Conservation (phyloP, 768 basidiomycete species). For the Leccinum uliginosum region DNA sequence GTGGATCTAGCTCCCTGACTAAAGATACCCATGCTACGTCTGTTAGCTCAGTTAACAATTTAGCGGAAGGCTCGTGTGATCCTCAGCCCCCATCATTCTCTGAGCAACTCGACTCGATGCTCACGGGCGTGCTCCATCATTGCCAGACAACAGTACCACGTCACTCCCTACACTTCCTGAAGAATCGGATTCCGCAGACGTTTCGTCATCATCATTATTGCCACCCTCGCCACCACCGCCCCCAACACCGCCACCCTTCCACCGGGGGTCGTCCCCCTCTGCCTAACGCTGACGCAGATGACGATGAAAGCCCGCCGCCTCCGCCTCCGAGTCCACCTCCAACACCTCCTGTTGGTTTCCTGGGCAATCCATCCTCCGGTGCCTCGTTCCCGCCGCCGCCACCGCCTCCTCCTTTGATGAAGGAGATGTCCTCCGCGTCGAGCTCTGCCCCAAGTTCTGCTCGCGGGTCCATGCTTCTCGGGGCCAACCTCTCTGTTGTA, state of each 20-base stretch:
- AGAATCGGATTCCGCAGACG: conserved; percentile 27
- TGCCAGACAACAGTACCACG: conserved; percentile 35
- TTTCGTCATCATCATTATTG: conserved; percentile 25
- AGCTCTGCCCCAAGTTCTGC: conserved; percentile 43
- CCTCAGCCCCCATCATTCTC: conserved; percentile 47
- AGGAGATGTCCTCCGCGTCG: conserved; percentile 30
- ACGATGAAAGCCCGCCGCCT: conserved; percentile 24
- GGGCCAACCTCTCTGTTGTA: conserved; percentile 50
- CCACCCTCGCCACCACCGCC: conserved; percentile 16
- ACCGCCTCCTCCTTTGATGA: conserved; percentile 29
- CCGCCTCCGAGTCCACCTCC: conserved; percentile 29
- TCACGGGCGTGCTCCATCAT: conserved; percentile 41
- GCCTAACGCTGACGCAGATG: conserved; percentile 14
- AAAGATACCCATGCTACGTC: conserved; percentile 58
- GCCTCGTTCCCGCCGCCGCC: conserved; percentile 8
- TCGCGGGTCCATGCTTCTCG: conserved; percentile 57
- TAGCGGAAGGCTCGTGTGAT: conserved; percentile 32
- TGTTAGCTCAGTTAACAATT: conserved; percentile 43
- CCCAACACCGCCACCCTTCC: conserved; percentile 13
- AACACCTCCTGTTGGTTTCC: conserved; percentile 26
- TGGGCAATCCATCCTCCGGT: conserved; percentile 25
- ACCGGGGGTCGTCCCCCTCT: conserved; percentile 12
- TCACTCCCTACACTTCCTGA: conserved; percentile 38
- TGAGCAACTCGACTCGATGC: conserved; percentile 56
- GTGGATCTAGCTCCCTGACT: conserved; percentile 32